Base-by-base conservation (phyloP, 192 early-diverging fungal species). In the Coemansia sp. region DNA sequence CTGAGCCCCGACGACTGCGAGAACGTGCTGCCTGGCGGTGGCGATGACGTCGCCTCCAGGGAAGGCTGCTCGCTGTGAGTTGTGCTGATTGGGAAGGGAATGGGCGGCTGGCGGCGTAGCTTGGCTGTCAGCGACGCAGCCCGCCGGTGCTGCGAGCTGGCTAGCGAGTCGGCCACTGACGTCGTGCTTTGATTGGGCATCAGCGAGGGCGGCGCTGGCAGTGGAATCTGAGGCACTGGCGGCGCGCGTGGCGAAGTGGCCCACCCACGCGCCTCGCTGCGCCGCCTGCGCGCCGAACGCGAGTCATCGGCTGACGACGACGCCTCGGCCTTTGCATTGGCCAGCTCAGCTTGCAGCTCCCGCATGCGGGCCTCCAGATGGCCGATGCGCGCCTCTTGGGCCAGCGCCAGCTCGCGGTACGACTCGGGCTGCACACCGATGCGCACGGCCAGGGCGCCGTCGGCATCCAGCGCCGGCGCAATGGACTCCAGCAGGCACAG, bases 241-340 rank as follows among this genome's bases (percentile, higher is more conserved):
- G 62, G 27, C 15, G 65, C 51, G 24, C 78, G 46, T 1, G 78
- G 78, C 52, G 78, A 80, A 13, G 78, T 80, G 3, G 78, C 78
- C 78, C 78, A 80, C 16, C 78, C 78, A 18, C 67, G 66, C 18
- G 54, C 41, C 18, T 80, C 78, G 67, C 65, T 75, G 49, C 77
- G 63, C 13, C 59, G 29, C 16, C 76, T 61, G 1, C 76, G 41
- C 43, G 41, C 38, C 4, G 74, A 42, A 22, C 42, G 31, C 16
- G 61, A 57, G 36, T 67, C 68, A 33, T 65, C 36, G 66, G 68
- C 24, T 38, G 55, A 6, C 47, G 11, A 60, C 41, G 47, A 27
- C 3, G 27, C 65, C 4, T 51, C 47, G 9, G 47, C 31, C 10
- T 13, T 9, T 49, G 22, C 20, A 11, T 11, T 44, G 5, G 43